phyloP scores from a whole-genome alignment of 106 monocot species.

The Hemerocallis citrina region DNA sequence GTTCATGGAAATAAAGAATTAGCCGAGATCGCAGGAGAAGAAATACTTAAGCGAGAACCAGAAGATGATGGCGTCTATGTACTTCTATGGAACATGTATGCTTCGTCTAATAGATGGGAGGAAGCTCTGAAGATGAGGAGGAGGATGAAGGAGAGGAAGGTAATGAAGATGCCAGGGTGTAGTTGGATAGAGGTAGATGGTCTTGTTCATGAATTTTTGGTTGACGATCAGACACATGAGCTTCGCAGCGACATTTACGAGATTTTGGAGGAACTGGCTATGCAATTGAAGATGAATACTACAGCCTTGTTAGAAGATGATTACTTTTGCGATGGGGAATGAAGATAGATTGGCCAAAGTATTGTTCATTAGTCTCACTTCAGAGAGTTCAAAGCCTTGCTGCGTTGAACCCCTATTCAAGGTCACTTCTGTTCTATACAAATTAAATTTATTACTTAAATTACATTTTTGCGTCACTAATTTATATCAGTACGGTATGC shows the following conservation, averaged over 20 bases:
- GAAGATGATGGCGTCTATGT: constrained; percentile 37
- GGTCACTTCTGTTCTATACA: too few species aligned
- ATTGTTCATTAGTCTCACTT: too few species aligned
- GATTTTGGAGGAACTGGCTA: constrained; percentile 23
- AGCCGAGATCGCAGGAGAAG: constrained; percentile 29
- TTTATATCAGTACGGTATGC: too few species aligned
- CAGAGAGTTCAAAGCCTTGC: too few species aligned
- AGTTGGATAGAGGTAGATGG: constrained; percentile 54
- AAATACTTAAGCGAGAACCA: constrained; percentile 24
- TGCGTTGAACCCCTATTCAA: too few species aligned
- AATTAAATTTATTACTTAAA: too few species aligned
- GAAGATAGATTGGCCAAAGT: too few species aligned
- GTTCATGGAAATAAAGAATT: constrained; percentile 22
- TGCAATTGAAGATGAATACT: constrained; percentile 14
- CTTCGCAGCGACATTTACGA: constrained; percentile 13
- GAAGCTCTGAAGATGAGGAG: constrained; percentile 30
- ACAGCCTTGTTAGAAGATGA: not conserved
- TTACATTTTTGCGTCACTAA: too few species aligned
- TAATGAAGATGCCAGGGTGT: constrained; percentile 28
- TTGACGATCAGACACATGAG: constrained; percentile 19
- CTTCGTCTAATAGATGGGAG: constrained; percentile 24
- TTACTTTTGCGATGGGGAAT: not conserved
- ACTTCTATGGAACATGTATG: constrained; percentile 45
- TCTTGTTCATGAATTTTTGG: constrained; percentile 41
- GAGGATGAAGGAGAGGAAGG: constrained; percentile 21